phyloP scores from a whole-genome alignment of 2,329 filamentous ascomycete species.

The Rugonectria rugulosa region DNA sequence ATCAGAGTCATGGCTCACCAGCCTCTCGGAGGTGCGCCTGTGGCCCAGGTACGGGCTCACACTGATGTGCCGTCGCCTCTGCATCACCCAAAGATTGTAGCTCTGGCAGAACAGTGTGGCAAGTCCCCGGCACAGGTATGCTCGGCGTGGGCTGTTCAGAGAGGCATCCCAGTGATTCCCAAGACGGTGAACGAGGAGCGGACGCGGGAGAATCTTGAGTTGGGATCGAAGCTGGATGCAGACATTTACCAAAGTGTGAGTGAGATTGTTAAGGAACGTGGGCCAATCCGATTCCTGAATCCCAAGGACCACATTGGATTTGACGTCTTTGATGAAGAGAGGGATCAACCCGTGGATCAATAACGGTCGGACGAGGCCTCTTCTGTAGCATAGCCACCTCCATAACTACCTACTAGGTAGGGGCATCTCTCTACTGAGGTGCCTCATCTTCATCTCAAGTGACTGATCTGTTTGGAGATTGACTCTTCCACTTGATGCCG shows the following conservation, averaged over 20 bases:
- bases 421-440: not conserved
- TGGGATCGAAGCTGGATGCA: not conserved
- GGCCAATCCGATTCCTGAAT: constrained; percentile 1
- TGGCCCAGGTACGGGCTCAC: not conserved
- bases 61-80: not conserved
- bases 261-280: not conserved
- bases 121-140: not conserved
- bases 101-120: constrained; percentile 2
- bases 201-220: not conserved
- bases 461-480: not conserved
- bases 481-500: not conserved
- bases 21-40: not conserved
- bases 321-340: not conserved
- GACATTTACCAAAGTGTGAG: not conserved
- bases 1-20: constrained; percentile 1
- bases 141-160: not conserved
- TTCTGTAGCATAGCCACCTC: not conserved
- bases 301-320: not conserved
- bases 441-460: not conserved
- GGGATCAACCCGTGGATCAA: not conserved
- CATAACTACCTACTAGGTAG: not conserved
- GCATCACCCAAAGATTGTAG: constrained; percentile 2
- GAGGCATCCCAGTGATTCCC: not conserved
- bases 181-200: not conserved
- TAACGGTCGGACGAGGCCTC: too few species aligned